Conservation (phyloP, 2,329 filamentous ascomycete genomes). For the Neopestalotiopsis sp. region DNA sequence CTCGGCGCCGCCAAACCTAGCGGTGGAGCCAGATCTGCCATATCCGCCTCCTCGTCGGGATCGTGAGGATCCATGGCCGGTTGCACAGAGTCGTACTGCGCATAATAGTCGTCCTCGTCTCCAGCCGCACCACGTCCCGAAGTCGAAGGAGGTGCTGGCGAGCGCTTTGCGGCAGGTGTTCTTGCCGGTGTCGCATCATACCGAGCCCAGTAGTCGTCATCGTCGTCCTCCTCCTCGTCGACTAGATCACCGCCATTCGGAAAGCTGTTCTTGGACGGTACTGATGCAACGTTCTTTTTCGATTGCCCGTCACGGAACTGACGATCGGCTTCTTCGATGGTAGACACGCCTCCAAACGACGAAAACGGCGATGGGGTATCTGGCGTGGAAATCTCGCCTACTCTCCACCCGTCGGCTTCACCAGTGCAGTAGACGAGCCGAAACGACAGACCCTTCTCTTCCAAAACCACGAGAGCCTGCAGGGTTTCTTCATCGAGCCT, state of each 20-base stretch:
- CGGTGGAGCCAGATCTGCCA: conserved; percentile 42
- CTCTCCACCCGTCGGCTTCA: conserved; percentile 71
- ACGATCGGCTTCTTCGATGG: conserved; percentile 65
- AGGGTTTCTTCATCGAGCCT: conserved; percentile 78
- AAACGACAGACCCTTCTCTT: conserved; percentile 66
- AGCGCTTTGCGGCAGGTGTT: conserved; percentile 66
- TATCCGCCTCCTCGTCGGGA: conserved; percentile 68
- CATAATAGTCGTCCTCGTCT: conserved; percentile 75
- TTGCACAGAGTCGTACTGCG: conserved; percentile 78
- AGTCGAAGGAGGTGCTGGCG: conserved; percentile 60
- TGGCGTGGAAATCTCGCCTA: conserved; percentile 70
- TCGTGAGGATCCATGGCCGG: conserved; percentile 82
- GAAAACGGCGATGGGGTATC: conserved; percentile 63
- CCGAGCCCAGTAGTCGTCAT: conserved; percentile 80
- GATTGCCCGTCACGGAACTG: conserved; percentile 46
- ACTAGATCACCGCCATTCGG: conserved; percentile 17
- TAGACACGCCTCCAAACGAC: conserved; percentile 54
- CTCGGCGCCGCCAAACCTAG: conserved; percentile 35
- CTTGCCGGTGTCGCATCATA: conserved; percentile 74
- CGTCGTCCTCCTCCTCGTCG: conserved; percentile 67
- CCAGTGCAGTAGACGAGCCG: conserved; percentile 72
- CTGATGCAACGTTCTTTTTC: conserved; percentile 25
- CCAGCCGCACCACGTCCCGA: conserved; percentile 37
- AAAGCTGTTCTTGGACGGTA: conserved; percentile 22
- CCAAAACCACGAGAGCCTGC: conserved; percentile 67